Evolutionary conservation across 164 flowering plant species (phyloP), one percentile per base, ranked within the genome.

Genomic region (Warburgia ugandensis): DNA sequence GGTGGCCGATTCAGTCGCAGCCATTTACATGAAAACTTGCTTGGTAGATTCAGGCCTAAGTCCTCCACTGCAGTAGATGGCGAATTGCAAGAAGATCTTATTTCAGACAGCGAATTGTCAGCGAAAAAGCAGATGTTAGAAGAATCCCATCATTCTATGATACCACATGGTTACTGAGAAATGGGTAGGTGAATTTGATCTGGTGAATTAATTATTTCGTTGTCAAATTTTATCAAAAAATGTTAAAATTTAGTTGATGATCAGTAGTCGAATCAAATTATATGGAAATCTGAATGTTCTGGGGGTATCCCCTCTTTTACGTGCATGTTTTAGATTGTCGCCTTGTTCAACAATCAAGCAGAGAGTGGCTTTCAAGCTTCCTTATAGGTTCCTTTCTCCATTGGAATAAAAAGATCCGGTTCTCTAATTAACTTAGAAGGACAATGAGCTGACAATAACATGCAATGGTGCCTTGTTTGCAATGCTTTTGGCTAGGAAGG

Each of bases 291-390:
- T n/a, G n/a, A n/a, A n/a, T n/a, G n/a, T n/a, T n/a, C n/a, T n/a
- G n/a, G n/a, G n/a, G n/a, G n/a, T n/a, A n/a, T n/a, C n/a, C n/a
- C 17, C n/a, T 20, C 17, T 1, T 37, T 3, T n/a, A n/a, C 2
- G 17, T 37, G 14, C 14, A 1, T 13, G 9, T 11, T 37, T 37
- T 37, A 2, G n/a, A n/a, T n/a, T n/a, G n/a, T 86, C 27, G 71
- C 79, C 5, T 86, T 91, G 68, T 87, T 91, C 66, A 59, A 29
- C 52, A 66, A 66, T 60, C 79, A 86, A 32, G 77, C 68, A 9
- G 94, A 84, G 2, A 77, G 87, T 45, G 94, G 78, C 6, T 29
- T 81, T 38, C 61, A 63, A 28, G 68, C 77, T 65, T 73, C 85
- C 9, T 29, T 79, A 32, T 29, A 78, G 87, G 97, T 90, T 75